A percentile compares a stretch with the other conserved stretches of the same genome.
These are phyloP conservation scores for Sesbania bispinosa DNA, from an alignment of 306 rosid genomes.

Conservation along the genomic window DNA sequence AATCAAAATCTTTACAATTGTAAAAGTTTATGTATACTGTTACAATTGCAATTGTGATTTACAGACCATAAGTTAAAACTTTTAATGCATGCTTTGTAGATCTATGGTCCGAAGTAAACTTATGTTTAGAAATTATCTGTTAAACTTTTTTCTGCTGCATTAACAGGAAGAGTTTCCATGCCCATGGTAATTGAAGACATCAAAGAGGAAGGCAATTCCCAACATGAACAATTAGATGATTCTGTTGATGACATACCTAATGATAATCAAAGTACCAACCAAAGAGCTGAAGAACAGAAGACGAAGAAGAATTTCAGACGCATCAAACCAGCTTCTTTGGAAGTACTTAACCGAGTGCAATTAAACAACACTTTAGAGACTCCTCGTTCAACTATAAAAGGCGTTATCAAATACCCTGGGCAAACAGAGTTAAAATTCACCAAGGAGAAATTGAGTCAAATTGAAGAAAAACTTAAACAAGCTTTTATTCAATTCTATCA, in stretches of 20 bases:
- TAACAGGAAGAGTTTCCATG: constrained; percentile 37
- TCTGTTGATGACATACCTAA: neutral
- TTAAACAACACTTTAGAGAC: constrained; percentile 53
- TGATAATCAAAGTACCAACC: neutral
- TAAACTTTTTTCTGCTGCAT: neutral
- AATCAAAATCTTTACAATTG: too few relatives aligned
- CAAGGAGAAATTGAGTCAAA: constrained; percentile 46
- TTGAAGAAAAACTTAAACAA: constrained; percentile 42
- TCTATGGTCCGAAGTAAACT: too few relatives aligned
- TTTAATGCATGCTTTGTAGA: neutral
- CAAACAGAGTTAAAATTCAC: constrained; percentile 49
- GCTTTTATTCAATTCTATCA: constrained; percentile 60
- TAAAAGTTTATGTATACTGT: too few relatives aligned
- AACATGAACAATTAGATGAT: constrained; percentile 26
- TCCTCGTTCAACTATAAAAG: constrained; percentile 58
- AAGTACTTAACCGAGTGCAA: constrained; percentile 44
- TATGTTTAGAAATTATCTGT: too few relatives aligned
- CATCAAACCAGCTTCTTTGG: constrained; percentile 48
- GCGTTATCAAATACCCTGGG: constrained; percentile 37
- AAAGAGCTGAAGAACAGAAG: constrained; percentile 17
- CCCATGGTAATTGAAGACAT: constrained; percentile 52
- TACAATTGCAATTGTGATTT: too few relatives aligned
- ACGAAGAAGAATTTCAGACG: neutral
- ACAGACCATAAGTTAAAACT: too few relatives aligned
- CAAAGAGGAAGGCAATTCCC: constrained; percentile 38